These are phyloP conservation scores for Lipomyces spencermartinsiae DNA, from an alignment of 805 yeast species.

Conservation along the genomic window DNA sequence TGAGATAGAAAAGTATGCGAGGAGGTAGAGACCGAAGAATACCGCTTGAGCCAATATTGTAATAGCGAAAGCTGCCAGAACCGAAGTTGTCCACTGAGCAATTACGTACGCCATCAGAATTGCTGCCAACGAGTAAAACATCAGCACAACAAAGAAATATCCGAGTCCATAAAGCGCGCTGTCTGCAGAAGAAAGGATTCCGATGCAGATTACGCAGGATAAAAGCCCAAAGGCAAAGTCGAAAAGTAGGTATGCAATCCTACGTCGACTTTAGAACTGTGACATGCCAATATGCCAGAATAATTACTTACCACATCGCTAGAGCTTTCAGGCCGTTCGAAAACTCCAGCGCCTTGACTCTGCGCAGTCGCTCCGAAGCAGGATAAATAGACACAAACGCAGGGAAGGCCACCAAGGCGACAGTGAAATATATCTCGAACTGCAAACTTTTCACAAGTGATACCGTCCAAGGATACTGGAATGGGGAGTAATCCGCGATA, in stretches of 20 bases:
- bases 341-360: slow-evolving; percentile 47
- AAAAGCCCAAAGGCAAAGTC: slow-evolving; percentile 38
- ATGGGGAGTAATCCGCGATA: slow-evolving; percentile 43
- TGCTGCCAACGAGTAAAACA: slow-evolving; percentile 43
- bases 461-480: slow-evolving; percentile 43
- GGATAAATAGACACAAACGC: slow-evolving; percentile 46
- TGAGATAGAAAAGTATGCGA: slow-evolving; percentile 41
- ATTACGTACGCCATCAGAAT: slow-evolving; percentile 41
- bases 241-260: slow-evolving; percentile 40
- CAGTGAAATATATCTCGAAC: slow-evolving; percentile 44
- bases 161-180: slow-evolving; percentile 41
- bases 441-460: slow-evolving; percentile 44
- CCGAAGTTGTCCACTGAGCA: slow-evolving; percentile 43
- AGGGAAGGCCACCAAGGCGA: slow-evolving; percentile 46
- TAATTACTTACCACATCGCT: slow-evolving; percentile 42
- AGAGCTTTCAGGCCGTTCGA: slow-evolving; percentile 45
- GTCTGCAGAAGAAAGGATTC: slow-evolving; percentile 39
- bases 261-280: background rate
- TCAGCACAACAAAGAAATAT: slow-evolving; percentile 42
- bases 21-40: slow-evolving; percentile 42
- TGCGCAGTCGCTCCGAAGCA: slow-evolving; percentile 44
- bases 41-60: slow-evolving; percentile 43
- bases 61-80: slow-evolving; percentile 48
- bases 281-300: background rate
- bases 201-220: slow-evolving; percentile 38